Percentiles rank a stretch among this genome's conserved stretches.
Conservation (phyloP, 495 filamentous ascomycete species). For the Penicillium subrubescens region DNA sequence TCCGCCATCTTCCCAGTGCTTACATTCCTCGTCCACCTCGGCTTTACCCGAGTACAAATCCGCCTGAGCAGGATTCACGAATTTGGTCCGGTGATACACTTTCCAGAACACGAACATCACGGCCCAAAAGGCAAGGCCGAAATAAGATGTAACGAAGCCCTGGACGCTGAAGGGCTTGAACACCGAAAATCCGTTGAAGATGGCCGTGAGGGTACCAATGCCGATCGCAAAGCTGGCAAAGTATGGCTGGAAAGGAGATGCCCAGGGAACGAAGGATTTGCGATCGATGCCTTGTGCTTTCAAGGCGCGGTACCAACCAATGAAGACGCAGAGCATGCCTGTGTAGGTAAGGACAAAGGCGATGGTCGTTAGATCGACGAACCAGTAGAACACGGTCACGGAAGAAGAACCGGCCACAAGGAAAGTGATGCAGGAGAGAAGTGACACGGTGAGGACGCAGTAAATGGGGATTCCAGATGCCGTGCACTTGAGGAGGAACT, state of each 20-base stretch:
- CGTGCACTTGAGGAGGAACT: slow-evolving; percentile 35
- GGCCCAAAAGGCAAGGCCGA: slow-evolving; percentile 34
- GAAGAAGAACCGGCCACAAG: slow-evolving; percentile 59
- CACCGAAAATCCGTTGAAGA: slow-evolving; percentile 39
- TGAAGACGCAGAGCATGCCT: slow-evolving; percentile 54
- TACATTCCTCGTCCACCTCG: slow-evolving; percentile 38
- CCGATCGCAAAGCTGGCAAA: slow-evolving; percentile 26
- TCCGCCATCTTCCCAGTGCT: slow-evolving; percentile 37
- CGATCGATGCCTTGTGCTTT: slow-evolving; percentile 56
- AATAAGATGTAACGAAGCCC: slow-evolving; percentile 39
- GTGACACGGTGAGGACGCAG: slow-evolving; percentile 56
- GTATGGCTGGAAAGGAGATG: slow-evolving; percentile 34
- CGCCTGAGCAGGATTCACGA: slow-evolving; percentile 28
- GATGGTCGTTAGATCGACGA: slow-evolving; percentile 52
- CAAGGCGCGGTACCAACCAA: slow-evolving; percentile 59
- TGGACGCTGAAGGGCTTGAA: slow-evolving; percentile 37
- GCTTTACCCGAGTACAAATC: slow-evolving; percentile 35
- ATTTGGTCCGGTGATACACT: slow-evolving; percentile 30
- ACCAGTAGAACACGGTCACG: slow-evolving; percentile 59
- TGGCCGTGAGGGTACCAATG: slow-evolving; percentile 23
- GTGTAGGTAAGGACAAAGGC: slow-evolving; percentile 60
- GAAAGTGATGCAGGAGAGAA: slow-evolving; percentile 63
- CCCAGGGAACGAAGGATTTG: slow-evolving; percentile 31
- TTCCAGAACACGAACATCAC: slow-evolving; percentile 41
- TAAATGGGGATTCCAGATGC: slow-evolving; percentile 60